Conservation (phyloP, 768 basidiomycete species). For the Suillus subalutaceus region DNA sequence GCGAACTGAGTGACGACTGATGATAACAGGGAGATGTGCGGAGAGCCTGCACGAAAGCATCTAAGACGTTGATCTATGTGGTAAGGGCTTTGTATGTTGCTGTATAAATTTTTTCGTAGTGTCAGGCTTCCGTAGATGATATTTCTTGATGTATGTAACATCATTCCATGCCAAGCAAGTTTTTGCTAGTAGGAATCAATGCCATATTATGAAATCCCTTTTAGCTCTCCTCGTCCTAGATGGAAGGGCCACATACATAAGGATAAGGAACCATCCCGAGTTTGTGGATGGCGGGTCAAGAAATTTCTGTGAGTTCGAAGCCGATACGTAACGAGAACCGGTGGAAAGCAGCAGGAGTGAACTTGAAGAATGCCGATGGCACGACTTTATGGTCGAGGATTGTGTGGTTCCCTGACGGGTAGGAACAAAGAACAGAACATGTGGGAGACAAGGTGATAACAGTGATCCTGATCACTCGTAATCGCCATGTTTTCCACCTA, state of each 20-base stretch:
- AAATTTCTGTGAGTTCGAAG: not conserved
- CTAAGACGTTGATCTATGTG: slow-evolving; percentile 17
- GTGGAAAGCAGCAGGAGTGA: not conserved
- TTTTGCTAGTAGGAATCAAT: not conserved
- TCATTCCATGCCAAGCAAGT: not conserved
- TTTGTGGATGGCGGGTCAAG: not conserved
- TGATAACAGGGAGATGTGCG: slow-evolving; percentile 10
- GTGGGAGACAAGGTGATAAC: not conserved
- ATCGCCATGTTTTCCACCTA: not conserved
- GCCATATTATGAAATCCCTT: not conserved
- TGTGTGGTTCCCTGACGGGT: not conserved
- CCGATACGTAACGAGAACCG: not conserved
- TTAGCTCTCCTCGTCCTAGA: not conserved
- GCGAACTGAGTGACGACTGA: slow-evolving; percentile 41
- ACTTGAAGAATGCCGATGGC: not conserved
- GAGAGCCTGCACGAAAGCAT: slow-evolving; percentile 15
- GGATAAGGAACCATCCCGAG: not conserved
- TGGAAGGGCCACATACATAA: not conserved
- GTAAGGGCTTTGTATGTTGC: not conserved
- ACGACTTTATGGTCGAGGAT: not conserved
- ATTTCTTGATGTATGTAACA: not conserved
- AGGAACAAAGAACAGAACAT: not conserved
- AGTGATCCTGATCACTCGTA: not conserved
- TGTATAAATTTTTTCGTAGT: not conserved
- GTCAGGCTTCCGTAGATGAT: not conserved